Evolutionary conservation across 1,139 yeast genomes (phyloP).

Genomic region (Hemisphaericaspora xylanilytica): DNA sequence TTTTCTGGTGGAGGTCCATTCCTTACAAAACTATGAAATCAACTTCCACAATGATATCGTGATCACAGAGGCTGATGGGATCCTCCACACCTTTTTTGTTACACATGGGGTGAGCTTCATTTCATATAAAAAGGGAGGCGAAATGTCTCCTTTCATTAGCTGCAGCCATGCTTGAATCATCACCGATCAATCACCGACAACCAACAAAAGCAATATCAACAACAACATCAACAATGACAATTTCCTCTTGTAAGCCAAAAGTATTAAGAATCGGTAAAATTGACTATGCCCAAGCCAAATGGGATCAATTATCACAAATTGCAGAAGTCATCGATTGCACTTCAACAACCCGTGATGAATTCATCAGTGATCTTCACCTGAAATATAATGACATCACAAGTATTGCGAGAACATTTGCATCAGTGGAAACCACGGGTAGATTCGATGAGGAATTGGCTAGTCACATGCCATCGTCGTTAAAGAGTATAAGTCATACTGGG

Average conservation of each 20-base stretch:
- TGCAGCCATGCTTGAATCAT: too few species aligned
- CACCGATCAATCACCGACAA: too few species aligned
- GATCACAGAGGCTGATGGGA: background rate
- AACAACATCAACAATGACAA: slow-evolving; percentile 11
- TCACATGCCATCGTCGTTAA: slow-evolving; percentile 58
- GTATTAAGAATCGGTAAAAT: slow-evolving; percentile 60
- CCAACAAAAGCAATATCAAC: too few species aligned
- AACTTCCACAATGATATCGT: background rate
- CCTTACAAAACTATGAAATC: too few species aligned
- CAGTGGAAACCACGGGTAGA: slow-evolving; percentile 57
- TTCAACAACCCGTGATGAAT: slow-evolving; percentile 47
- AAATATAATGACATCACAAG: slow-evolving; percentile 47
- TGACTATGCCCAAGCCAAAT: slow-evolving; percentile 52
- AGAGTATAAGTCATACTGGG: slow-evolving; percentile 73
- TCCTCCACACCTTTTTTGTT: background rate
- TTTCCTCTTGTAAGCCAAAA: slow-evolving; percentile 37
- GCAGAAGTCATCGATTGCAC: slow-evolving; percentile 53
- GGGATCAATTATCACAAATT: slow-evolving; percentile 47
- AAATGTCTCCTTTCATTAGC: too few species aligned
- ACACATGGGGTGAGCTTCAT: too few species aligned
- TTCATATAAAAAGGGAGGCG: too few species aligned
- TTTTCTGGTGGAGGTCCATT: background rate
- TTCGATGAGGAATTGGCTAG: slow-evolving; percentile 70
- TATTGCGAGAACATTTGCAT: slow-evolving; percentile 53
- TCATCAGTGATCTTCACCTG: slow-evolving; percentile 47